phyloP scores from a whole-genome alignment of 164 flowering plant species.

The Houttuynia cordata region DNA sequence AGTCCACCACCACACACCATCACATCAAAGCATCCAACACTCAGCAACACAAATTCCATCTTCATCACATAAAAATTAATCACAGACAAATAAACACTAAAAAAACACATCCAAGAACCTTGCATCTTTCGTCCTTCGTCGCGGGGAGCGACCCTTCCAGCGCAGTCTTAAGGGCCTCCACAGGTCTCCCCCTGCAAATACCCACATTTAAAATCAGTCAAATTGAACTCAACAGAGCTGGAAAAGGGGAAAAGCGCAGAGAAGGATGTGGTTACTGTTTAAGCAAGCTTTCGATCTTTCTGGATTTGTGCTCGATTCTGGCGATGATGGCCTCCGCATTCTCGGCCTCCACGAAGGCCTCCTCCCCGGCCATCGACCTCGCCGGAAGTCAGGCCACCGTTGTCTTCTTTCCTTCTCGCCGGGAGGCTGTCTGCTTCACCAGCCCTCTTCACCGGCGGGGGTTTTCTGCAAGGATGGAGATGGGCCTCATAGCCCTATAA shows the following conservation, averaged over 20 bases:
- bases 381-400: no score
- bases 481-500: no score
- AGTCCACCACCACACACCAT: conserved; percentile 1
- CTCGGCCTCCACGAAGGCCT: conserved; percentile 52
- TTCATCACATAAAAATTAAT: not conserved
- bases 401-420: not conserved
- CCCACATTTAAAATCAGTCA: conserved; percentile 1
- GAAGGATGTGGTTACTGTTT: conserved; percentile 44
- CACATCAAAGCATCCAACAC: conserved; percentile 2
- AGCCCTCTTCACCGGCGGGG: no score
- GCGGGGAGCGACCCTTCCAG: conserved; percentile 86
- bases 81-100: no score
- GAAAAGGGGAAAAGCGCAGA: not conserved
- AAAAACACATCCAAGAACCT: conserved; percentile 26
- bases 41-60: no score
- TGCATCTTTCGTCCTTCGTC: conserved; percentile 84
- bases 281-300: conserved; percentile 88
- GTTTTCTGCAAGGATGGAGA: no score
- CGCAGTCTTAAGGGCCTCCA: conserved; percentile 91
- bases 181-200: conserved; percentile 47
- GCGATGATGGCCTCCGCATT: conserved; percentile 80
- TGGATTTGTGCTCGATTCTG: conserved; percentile 83
- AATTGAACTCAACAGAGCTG: not conserved
- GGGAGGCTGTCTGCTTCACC: no score
- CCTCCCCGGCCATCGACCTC: not conserved